Evolutionary conservation across 192 early-diverging fungal genomes (phyloP).

Genomic region (Backusella parvicylindrica): DNA sequence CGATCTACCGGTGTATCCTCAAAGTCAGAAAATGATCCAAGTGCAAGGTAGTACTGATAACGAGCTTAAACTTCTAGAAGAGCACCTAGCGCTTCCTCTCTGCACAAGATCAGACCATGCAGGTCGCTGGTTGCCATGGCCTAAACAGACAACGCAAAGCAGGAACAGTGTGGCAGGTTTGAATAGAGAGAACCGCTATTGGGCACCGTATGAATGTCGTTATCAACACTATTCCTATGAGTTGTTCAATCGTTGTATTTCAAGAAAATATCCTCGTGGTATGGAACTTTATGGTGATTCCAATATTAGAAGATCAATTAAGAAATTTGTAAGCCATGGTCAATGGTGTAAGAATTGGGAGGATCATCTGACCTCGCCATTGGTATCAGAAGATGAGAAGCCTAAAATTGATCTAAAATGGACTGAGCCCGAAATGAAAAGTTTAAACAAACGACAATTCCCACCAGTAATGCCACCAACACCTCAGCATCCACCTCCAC

Average conservation of each 20-base stretch:
- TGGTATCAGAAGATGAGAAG: not conserved
- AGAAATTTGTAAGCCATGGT: constrained; percentile 43
- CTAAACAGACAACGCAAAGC: not conserved
- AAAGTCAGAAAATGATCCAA: not conserved
- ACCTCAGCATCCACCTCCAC: not conserved
- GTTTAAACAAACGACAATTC: not conserved
- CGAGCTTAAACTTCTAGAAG: not conserved
- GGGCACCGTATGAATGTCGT: constrained; percentile 48
- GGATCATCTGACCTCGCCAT: not conserved
- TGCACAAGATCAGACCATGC: constrained; percentile 31
- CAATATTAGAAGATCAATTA: constrained; percentile 42
- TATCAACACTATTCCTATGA: constrained; percentile 33
- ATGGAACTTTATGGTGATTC: constrained; percentile 51
- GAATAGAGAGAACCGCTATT: constrained; percentile 35
- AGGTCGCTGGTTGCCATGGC: constrained; percentile 42
- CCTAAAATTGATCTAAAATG: not conserved
- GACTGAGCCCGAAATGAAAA: not conserved
- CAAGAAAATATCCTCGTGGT: constrained; percentile 23
- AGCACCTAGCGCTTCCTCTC: constrained; percentile 42
- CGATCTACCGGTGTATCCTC: constrained; percentile 20
- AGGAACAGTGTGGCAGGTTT: constrained; percentile 16
- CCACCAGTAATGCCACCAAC: not conserved
- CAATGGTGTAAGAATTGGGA: constrained; percentile 35
- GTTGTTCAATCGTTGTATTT: constrained; percentile 36
- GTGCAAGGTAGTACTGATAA: not conserved